These are phyloP conservation scores for Malus sylvestris DNA, from an alignment of 306 rosid species.

Conservation along the genomic window DNA sequence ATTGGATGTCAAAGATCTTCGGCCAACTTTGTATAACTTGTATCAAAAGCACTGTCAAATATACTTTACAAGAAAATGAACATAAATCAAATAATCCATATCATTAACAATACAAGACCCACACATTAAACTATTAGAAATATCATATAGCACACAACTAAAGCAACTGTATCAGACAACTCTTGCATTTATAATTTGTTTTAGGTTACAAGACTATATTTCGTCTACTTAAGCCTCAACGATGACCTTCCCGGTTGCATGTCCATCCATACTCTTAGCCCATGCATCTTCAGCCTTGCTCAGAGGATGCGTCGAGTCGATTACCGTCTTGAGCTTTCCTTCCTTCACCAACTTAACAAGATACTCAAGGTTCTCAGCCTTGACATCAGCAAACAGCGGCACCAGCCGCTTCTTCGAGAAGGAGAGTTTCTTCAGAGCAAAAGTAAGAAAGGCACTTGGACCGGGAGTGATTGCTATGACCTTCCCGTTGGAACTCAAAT, in stretches of 20 bases:
- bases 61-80: background rate
- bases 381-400: constrained; percentile 40
- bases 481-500: constrained; percentile 52
- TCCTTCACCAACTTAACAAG: constrained; percentile 60
- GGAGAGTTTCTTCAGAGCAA: constrained; percentile 46
- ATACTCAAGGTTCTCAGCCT: constrained; percentile 40
- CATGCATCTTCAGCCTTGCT: constrained; percentile 60
- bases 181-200: no score
- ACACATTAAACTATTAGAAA: background rate
- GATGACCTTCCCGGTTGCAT: constrained; percentile 83
- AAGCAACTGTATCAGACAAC: background rate
- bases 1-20: no score
- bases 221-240: constrained; percentile 34
- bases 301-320: constrained; percentile 57
- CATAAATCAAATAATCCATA: background rate
- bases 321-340: constrained; percentile 62
- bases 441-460: constrained; percentile 24
- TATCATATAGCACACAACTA: background rate
- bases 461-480: constrained; percentile 54
- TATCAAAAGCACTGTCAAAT: background rate
- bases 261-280: constrained; percentile 68
- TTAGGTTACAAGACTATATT: background rate
- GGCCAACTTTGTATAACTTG: no score
- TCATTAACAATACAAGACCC: background rate
- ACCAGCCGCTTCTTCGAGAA: constrained; percentile 62